Conservation (phyloP, 176 grass and related monocot genomes). For the Triticum turgidum region DNA sequence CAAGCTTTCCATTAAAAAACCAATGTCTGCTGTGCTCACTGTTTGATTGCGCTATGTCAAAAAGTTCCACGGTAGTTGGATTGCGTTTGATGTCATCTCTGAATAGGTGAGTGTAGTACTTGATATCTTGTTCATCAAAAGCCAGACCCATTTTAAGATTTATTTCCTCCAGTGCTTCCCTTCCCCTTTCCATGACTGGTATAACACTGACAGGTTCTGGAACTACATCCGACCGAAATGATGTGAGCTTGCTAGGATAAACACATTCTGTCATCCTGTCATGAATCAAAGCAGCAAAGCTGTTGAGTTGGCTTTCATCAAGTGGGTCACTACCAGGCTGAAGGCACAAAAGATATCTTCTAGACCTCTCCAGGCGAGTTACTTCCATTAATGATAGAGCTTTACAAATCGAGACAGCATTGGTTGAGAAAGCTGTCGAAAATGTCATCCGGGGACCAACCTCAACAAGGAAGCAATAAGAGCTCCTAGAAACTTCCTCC, state of each 20-base stretch:
- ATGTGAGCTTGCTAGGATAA: slow-evolving; percentile 65
- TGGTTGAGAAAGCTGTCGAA: slow-evolving; percentile 79
- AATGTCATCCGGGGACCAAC: slow-evolving; percentile 92
- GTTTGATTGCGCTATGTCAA: slow-evolving; percentile 92
- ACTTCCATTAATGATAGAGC: slow-evolving; percentile 72
- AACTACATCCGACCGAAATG: slow-evolving; percentile 56
- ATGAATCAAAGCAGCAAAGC: slow-evolving; percentile 68
- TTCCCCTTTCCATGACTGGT: slow-evolving; percentile 70
- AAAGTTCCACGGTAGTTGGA: slow-evolving; percentile 82
- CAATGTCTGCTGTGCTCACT: slow-evolving; percentile 90
- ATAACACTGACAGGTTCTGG: slow-evolving; percentile 63
- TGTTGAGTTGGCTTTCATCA: slow-evolving; percentile 56
- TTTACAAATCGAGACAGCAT: slow-evolving; percentile 84
- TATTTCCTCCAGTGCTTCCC: slow-evolving; percentile 87
- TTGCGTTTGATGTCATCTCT: slow-evolving; percentile 86
- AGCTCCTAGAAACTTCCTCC: slow-evolving; percentile 36
- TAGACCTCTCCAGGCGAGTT: slow-evolving; percentile 74
- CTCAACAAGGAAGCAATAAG: slow-evolving; percentile 47
- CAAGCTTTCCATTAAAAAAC: slow-evolving; percentile 87
- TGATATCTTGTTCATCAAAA: slow-evolving; percentile 92
- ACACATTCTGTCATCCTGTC: slow-evolving; percentile 94
- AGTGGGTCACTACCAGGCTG: slow-evolving; percentile 50
- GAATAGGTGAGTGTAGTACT: slow-evolving; percentile 80
- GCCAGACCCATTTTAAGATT: slow-evolving; percentile 86
- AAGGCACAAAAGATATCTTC: slow-evolving; percentile 69